These are phyloP conservation scores for Penicillium arizonense DNA, from an alignment of 495 filamentous ascomycete species.

Conservation along the genomic window DNA sequence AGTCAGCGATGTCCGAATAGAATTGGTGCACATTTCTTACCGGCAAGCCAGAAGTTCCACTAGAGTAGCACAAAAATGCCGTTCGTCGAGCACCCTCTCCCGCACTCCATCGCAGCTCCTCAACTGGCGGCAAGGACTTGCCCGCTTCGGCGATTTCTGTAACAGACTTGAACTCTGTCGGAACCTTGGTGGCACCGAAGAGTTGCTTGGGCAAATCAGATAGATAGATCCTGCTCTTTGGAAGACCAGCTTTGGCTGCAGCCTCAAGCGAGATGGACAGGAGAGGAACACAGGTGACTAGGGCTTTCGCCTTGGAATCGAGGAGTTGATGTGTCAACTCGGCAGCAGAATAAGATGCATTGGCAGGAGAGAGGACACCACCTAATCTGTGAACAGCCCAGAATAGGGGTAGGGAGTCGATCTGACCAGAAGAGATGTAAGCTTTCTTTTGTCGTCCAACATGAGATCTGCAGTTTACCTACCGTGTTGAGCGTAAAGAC, in stretches of 20 bases:
- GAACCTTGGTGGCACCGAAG: conserved; percentile 44
- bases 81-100: conserved; percentile 75
- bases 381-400: conserved; percentile 76
- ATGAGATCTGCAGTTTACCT: conserved; percentile 18
- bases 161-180: conserved; percentile 64
- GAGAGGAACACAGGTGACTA: conserved; percentile 80
- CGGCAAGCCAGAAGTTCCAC: conserved; percentile 83
- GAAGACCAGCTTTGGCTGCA: conserved; percentile 63
- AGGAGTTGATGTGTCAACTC: conserved; percentile 80
- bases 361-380: conserved; percentile 76
- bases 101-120: conserved; percentile 64
- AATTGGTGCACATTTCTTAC: conserved; percentile 41
- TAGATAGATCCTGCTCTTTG: conserved; percentile 71
- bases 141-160: conserved; percentile 67
- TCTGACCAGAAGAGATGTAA: conserved; percentile 43
- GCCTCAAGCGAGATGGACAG: conserved; percentile 69
- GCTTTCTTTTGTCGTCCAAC: neutral
- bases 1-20: neutral
- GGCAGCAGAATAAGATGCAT: conserved; percentile 72
- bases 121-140: conserved; percentile 57
- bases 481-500: conserved; percentile 83
- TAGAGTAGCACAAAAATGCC: conserved; percentile 87
- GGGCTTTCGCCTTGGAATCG: conserved; percentile 68
- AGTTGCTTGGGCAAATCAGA: conserved; percentile 61
- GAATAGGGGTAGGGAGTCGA: conserved; percentile 74